Percentiles rank a stretch among this genome's conserved stretches.
phyloP scores from a whole-genome alignment of 2,329 filamentous ascomycete genomes.

The Aureobasidium sp. region DNA sequence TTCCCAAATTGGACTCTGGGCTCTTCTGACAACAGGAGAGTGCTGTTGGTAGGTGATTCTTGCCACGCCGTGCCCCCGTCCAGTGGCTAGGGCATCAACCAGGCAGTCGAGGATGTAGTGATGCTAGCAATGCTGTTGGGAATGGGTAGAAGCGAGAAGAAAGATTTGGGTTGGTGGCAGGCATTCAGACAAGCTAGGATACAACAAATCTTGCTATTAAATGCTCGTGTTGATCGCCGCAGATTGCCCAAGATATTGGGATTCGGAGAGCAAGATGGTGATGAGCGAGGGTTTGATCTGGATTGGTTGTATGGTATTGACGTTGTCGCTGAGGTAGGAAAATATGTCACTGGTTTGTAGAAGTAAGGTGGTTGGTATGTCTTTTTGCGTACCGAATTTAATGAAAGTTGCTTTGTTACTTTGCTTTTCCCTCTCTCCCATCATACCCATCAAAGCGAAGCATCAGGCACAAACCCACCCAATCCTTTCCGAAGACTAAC shows the following conservation, averaged over 20 bases:
- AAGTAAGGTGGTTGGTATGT: no score
- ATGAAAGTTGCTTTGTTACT: no score
- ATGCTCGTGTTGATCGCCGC: not conserved
- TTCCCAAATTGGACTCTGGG: slow-evolving; percentile 38
- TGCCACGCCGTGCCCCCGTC: slow-evolving; percentile 48
- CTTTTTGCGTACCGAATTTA: no score
- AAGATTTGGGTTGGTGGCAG: not conserved
- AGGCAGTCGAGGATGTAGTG: slow-evolving; percentile 48
- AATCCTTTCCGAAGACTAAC: no score
- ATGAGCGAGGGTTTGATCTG: not conserved
- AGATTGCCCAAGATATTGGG: not conserved
- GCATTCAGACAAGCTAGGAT: not conserved
- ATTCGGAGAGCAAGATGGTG: not conserved
- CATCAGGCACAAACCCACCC: no score
- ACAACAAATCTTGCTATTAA: not conserved
- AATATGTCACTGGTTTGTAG: not conserved
- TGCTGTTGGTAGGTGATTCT: slow-evolving; percentile 49
- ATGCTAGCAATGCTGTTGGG: slow-evolving; percentile 34
- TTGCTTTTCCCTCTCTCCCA: no score
- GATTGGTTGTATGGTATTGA: not conserved
- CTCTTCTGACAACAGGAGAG: slow-evolving; percentile 29
- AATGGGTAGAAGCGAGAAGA: not conserved
- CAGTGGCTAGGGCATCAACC: slow-evolving; percentile 46
- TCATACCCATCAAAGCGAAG: no score
- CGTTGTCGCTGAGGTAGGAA: not conserved